A percentile compares a stretch with the other conserved stretches of the same genome.
Evolutionary conservation across 75 land plant genomes (phyloP).

Genomic region (Adiantum capillusveneris): DNA sequence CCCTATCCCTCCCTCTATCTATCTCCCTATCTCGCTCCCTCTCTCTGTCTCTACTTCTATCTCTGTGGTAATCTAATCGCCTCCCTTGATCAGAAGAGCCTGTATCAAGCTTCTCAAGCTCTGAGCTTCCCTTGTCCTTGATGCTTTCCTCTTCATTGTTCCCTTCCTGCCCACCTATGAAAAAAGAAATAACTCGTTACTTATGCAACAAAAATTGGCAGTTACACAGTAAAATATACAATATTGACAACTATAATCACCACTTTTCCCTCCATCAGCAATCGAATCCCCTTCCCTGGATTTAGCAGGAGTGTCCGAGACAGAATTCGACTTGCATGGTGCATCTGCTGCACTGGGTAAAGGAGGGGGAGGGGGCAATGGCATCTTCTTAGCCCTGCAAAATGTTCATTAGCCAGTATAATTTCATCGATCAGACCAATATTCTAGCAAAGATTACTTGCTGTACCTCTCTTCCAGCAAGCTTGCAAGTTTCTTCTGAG

Average conservation of each 20-base stretch:
- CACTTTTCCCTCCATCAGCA: conserved; percentile 54
- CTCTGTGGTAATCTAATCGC: conserved; percentile 42
- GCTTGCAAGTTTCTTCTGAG: conserved; percentile 51
- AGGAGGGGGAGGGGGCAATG: conserved; percentile 63
- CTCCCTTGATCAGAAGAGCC: conserved; percentile 68
- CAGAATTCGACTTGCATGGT: conserved; percentile 33
- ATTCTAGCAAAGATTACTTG: background rate
- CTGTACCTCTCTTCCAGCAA: conserved; percentile 76
- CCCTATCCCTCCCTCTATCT: conserved; percentile 1
- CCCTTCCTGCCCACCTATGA: conserved; percentile 52
- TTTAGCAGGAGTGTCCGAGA: conserved; percentile 41
- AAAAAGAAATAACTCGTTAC: background rate
- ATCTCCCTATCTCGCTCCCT: conserved; percentile 8
- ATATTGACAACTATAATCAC: conserved; percentile 35
- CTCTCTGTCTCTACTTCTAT: conserved; percentile 6
- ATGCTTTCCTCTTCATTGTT: conserved; percentile 83
- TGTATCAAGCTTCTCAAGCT: conserved; percentile 51
- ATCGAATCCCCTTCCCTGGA: conserved; percentile 61
- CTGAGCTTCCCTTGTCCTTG: conserved; percentile 52
- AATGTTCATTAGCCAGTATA: background rate
- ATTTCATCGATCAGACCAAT: too few relatives aligned
- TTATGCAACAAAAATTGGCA: background rate
- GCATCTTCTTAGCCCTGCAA: conserved; percentile 43
- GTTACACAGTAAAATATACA: background rate
- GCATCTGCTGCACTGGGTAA: conserved; percentile 36